A percentile compares a stretch with the other conserved stretches of the same genome.
Evolutionary conservation across 2,329 filamentous ascomycete species (phyloP).

Genomic region (Colletotrichum liriopes): DNA sequence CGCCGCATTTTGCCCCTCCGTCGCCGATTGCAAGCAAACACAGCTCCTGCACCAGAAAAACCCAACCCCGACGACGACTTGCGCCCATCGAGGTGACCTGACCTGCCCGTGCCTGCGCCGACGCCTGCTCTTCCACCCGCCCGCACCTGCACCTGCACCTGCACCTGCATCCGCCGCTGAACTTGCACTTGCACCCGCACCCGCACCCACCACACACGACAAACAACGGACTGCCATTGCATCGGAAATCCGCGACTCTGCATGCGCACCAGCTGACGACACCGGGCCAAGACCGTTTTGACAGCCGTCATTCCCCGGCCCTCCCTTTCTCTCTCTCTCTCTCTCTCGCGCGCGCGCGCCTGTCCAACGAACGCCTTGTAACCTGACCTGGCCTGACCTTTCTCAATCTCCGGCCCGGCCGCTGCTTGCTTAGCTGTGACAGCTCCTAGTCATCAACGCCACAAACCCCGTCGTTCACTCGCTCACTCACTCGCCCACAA

Average conservation of each 20-base stretch:
- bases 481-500: background rate
- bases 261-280: slow-evolving; percentile 24
- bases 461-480: background rate
- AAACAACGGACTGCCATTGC: too few species aligned
- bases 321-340: background rate
- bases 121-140: too few species aligned
- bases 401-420: background rate
- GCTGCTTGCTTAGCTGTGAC: background rate
- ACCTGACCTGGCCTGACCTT: background rate
- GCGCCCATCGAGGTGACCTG: too few species aligned
- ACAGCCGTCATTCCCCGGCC: background rate
- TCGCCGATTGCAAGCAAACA: slow-evolving; percentile 6
- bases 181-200: slow-evolving; percentile 1
- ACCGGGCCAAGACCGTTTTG: background rate
- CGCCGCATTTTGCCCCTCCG: slow-evolving; percentile 40
- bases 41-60: background rate
- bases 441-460: slow-evolving; percentile 6
- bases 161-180: background rate
- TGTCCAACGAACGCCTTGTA: too few species aligned
- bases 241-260: too few species aligned
- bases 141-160: background rate
- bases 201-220: too few species aligned
- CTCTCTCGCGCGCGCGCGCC: too few species aligned
- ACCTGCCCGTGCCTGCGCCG: too few species aligned
- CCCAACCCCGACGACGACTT: background rate